Conservation (phyloP, 345 rosid species). For the Mangifera indica region DNA sequence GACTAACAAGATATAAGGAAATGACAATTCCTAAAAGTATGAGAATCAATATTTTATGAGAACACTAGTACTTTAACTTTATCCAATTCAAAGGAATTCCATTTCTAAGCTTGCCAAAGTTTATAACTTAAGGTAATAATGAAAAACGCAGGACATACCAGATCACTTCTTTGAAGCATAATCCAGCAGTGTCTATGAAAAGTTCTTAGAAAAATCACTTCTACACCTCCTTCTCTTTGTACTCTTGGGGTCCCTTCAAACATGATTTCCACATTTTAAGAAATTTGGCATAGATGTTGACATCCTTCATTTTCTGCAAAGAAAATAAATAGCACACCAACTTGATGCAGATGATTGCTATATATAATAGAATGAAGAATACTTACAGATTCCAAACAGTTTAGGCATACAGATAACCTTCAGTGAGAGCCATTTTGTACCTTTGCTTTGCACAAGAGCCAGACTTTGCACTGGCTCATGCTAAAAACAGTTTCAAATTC, state of each 20-base stretch:
- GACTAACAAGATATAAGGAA: not conserved
- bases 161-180: not conserved
- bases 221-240: not conserved
- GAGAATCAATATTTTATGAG: not conserved
- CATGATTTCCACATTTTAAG: not conserved
- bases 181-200: not conserved
- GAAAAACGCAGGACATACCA: not conserved
- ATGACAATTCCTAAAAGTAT: not conserved
- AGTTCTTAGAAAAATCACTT: not conserved
- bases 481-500: not conserved
- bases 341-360: not conserved
- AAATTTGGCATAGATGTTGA: not conserved
- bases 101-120: not conserved
- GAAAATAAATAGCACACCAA: not conserved
- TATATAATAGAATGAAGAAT: not conserved
- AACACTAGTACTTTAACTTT: not conserved
- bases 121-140: not conserved
- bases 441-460: slow-evolving; percentile 5
- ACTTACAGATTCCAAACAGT: not conserved
- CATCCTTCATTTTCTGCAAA: slow-evolving; percentile 1
- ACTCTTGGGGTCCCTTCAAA: not conserved
- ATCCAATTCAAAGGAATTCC: not conserved
- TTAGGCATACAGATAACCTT: not conserved
- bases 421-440: not conserved
- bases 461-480: not conserved